Evolutionary conservation across 2,329 filamentous ascomycete species (phyloP).

Genomic region (Stagonosporopsis cucurbitacearum): DNA sequence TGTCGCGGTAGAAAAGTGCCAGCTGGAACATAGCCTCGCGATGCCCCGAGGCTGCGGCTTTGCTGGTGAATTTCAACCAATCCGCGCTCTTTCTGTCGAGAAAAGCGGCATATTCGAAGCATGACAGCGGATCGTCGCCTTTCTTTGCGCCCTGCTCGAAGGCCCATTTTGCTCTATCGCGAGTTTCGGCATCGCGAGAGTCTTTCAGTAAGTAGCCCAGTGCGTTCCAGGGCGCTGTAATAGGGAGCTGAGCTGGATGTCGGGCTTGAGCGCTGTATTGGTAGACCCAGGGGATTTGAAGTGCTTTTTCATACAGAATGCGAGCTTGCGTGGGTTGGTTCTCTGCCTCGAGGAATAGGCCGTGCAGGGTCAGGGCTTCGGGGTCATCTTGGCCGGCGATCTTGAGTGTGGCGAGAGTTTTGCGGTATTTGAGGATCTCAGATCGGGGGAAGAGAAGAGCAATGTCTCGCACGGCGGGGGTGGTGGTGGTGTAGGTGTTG

Average conservation of each 20-base stretch:
- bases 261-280: slow-evolving; percentile 21
- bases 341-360: slow-evolving; percentile 38
- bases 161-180: slow-evolving; percentile 35
- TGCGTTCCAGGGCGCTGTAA: slow-evolving; percentile 42
- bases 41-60: slow-evolving; percentile 53
- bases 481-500: slow-evolving; percentile 11
- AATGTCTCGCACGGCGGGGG: slow-evolving; percentile 22
- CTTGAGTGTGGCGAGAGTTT: slow-evolving; percentile 21
- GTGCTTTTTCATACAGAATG: slow-evolving; percentile 32
- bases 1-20: slow-evolving; percentile 50
- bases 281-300: slow-evolving; percentile 20
- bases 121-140: slow-evolving; percentile 54
- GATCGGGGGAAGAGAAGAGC: slow-evolving; percentile 25
- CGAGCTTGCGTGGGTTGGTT: slow-evolving; percentile 31
- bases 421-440: slow-evolving; percentile 28
- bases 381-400: slow-evolving; percentile 29
- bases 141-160: slow-evolving; percentile 47
- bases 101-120: slow-evolving; percentile 46
- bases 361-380: slow-evolving; percentile 39
- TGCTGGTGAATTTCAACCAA: slow-evolving; percentile 55
- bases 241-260: slow-evolving; percentile 34
- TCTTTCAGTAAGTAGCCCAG: slow-evolving; percentile 35
- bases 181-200: slow-evolving; percentile 18
- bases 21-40: slow-evolving; percentile 48
- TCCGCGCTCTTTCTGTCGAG: slow-evolving; percentile 34